Conservation (phyloP, 768 basidiomycete genomes). For the Calocybe indica region DNA sequence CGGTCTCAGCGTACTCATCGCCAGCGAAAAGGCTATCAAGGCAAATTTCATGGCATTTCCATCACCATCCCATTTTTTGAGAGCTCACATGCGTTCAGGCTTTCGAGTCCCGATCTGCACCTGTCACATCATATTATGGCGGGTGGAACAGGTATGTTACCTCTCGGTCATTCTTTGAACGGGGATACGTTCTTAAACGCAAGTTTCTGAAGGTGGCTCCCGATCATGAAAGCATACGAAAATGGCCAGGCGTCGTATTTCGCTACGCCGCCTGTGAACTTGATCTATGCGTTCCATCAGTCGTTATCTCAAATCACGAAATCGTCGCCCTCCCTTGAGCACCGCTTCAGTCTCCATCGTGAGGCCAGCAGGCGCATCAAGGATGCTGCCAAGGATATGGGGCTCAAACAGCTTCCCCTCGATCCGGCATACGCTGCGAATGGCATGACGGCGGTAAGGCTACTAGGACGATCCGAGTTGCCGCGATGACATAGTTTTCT, state of each 20-base stretch:
- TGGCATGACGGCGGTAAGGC: slow-evolving; percentile 85
- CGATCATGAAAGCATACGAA: slow-evolving; percentile 94
- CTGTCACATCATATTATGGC: slow-evolving; percentile 77
- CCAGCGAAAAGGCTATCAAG: slow-evolving; percentile 72
- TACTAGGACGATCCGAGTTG: background rate
- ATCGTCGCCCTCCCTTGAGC: slow-evolving; percentile 57
- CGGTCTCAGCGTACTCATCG: slow-evolving; percentile 83
- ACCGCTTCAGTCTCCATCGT: slow-evolving; percentile 74
- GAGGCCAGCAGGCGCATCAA: slow-evolving; percentile 67
- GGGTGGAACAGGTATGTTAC: slow-evolving; percentile 73
- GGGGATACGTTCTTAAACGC: background rate
- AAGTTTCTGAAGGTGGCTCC: slow-evolving; percentile 60
- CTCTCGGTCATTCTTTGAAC: background rate
- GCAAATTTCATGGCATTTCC: slow-evolving; percentile 22
- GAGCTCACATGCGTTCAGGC: slow-evolving; percentile 28
- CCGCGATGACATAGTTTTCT: slow-evolving; percentile 2
- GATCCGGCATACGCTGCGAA: slow-evolving; percentile 67
- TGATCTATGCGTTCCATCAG: slow-evolving; percentile 87
- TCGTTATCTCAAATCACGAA: slow-evolving; percentile 71
- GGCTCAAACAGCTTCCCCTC: slow-evolving; percentile 68
- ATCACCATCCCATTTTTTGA: background rate
- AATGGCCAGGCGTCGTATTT: slow-evolving; percentile 79
- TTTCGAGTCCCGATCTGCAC: slow-evolving; percentile 54
- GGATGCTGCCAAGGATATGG: slow-evolving; percentile 55
- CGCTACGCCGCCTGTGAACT: slow-evolving; percentile 92